Percentiles rank a stretch among this genome's conserved stretches.
Evolutionary conservation across 129 eudicot genomes (phyloP).

Genomic region (Centaurea solstitialis): DNA sequence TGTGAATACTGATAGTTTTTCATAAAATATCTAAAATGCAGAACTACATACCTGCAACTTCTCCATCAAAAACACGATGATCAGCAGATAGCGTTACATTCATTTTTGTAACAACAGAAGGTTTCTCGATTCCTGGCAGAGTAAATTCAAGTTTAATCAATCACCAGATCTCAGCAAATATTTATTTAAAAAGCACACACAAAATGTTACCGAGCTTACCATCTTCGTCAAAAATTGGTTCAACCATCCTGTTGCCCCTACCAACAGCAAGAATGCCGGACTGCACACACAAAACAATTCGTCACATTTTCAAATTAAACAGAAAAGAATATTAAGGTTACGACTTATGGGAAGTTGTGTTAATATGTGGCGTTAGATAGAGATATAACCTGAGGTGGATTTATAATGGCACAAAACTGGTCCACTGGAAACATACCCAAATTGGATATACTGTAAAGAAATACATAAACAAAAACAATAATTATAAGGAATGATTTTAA

Average conservation of each 20-base stretch:
- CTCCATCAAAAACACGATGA: slow-evolving; percentile 98
- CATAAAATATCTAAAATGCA: slow-evolving; percentile 12
- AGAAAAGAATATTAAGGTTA: slow-evolving; percentile 12
- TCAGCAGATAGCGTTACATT: slow-evolving; percentile 89
- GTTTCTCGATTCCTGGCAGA: slow-evolving; percentile 67
- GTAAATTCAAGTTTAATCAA: slow-evolving; percentile 7
- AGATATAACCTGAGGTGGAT: slow-evolving; percentile 90
- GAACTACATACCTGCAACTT: slow-evolving; percentile 76
- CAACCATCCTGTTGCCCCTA: slow-evolving; percentile 93
- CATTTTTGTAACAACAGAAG: slow-evolving; percentile 85
- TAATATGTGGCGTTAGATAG: slow-evolving; percentile 13
- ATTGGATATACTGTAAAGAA: slow-evolving; percentile 76
- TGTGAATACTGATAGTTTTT: not conserved
- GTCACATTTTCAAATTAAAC: slow-evolving; percentile 10
- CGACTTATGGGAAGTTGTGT: not conserved
- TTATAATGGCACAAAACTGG: slow-evolving; percentile 89
- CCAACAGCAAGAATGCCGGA: slow-evolving; percentile 98
- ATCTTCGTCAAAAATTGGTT: slow-evolving; percentile 65
- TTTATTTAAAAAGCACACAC: not conserved
- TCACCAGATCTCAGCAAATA: not conserved
- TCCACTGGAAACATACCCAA: slow-evolving; percentile 99
- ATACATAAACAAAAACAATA: not conserved
- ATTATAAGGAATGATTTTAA: not conserved
- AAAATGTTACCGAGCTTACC: slow-evolving; percentile 44
- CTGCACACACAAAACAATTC: slow-evolving; percentile 42